A percentile compares a stretch with the other conserved stretches of the same genome.
Conservation (phyloP, 345 rosid species). For the Syzygium jambos region DNA sequence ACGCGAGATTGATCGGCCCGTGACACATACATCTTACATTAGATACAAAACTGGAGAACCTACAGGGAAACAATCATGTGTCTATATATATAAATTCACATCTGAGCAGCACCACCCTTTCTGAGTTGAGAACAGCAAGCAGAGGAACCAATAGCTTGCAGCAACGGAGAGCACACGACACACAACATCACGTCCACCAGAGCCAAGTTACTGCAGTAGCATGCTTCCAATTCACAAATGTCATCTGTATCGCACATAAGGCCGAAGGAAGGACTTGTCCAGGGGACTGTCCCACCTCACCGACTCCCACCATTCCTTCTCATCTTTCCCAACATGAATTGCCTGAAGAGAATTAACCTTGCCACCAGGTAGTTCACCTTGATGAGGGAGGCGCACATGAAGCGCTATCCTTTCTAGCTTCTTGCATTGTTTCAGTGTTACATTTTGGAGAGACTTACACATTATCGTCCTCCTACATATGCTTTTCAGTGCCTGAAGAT, state of each 20-base stretch:
- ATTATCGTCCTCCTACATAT: background rate
- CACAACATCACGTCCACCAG: background rate
- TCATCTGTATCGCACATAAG: background rate
- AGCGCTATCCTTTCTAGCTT: background rate
- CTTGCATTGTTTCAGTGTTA: background rate
- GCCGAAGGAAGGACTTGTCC: background rate
- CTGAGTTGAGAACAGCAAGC: background rate
- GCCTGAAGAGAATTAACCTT: background rate
- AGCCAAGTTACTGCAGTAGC: background rate
- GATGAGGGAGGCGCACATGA: background rate
- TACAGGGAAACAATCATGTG: background rate
- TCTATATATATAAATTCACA: background rate
- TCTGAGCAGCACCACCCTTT: background rate
- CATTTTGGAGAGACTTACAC: background rate
- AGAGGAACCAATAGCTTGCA: background rate
- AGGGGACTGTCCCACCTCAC: background rate
- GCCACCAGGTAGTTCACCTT: background rate
- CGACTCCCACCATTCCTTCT: background rate
- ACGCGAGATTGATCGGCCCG: too few species aligned
- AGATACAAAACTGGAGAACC: background rate
- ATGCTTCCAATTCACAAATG: background rate
- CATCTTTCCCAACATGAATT: background rate
- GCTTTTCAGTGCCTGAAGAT: background rate
- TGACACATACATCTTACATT: background rate
- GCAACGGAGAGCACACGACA: background rate